Evolutionary conservation across 73 alveolate genomes (phyloP).

Genomic region (Strombidium stylifer): DNA sequence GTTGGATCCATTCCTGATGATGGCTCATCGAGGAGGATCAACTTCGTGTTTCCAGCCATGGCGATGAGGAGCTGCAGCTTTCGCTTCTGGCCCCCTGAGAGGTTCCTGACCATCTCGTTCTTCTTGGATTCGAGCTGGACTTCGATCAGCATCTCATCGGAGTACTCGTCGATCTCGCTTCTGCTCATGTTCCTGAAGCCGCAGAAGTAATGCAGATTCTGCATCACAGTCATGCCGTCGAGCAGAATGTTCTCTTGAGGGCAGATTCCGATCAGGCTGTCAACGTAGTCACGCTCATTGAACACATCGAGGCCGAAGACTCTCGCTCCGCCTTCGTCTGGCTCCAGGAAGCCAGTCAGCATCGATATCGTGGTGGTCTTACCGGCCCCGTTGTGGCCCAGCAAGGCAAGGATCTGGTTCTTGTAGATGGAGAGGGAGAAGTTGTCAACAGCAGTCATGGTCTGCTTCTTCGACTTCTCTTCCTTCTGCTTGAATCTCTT

Average conservation of each 20-base stretch:
- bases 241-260: constrained; percentile 84
- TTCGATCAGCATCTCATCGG: constrained; percentile 76
- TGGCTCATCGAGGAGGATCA: constrained; percentile 96
- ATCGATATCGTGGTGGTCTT: no score
- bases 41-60: constrained; percentile 87
- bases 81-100: constrained; percentile 95
- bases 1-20: constrained; percentile 96
- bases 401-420: no score
- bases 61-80: constrained; percentile 93
- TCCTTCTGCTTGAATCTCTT: no score
- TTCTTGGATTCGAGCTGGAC: constrained; percentile 71
- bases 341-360: constrained; percentile 83
- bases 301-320: constrained; percentile 69
- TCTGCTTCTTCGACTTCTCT: no score
- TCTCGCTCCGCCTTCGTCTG: constrained; percentile 72
- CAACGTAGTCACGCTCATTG: constrained; percentile 49
- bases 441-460: no score
- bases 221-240: constrained; percentile 69
- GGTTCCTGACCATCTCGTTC: constrained; percentile 70
- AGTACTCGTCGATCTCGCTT: constrained; percentile 49
- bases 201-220: constrained; percentile 73
- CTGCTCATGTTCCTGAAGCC: constrained; percentile 78
- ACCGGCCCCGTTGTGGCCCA: no score
- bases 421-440: no score
- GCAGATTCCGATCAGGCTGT: constrained; percentile 75